Evolutionary conservation across 2,329 filamentous ascomycete species (phyloP), one percentile per base, ranked within the genome.

Genomic region (Fusarium burgessii): DNA sequence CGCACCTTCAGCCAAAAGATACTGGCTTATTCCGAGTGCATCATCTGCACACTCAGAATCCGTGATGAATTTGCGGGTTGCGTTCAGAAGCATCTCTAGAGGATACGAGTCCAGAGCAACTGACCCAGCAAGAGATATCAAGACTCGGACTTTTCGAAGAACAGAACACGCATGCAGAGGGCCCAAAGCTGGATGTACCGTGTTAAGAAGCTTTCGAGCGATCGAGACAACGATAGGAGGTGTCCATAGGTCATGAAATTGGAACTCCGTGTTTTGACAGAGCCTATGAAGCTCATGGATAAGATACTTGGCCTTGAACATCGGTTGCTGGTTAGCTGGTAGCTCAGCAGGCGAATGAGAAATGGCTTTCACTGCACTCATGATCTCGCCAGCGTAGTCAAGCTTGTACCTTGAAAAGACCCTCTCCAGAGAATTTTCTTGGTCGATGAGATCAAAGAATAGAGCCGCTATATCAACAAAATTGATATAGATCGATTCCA

Each of bases 1-100:
- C 18, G 83, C 82, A 11, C 95, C 94, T 55, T 88, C 87, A 9
- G 88, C 84, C 17, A 98, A 84, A 3, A 99, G 86, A 80, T 97
- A 98, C 78, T 94, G 92, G 65, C 93, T 90, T 36, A 99, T 88
- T 0, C 95, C 95, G 46, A 98, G 86, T 3, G 93, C 91, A 82
- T 99, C 96, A 77, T 97, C 93, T 13, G 95, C 93, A 79, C 95
- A 98, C 77, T 97, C 92, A 0, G 91, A 87, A 73, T 98, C 92
- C 2, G 91, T 91, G 9, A 98, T 84, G 72, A 94, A 97, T 1
- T 90, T 90, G 13, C 92, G 87, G 23, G 97, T 85, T 3, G 92
- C 91, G 75, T 94, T 93, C 3, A 99, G 85, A 1, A 97, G 85
- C 93, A 98, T 96, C 79, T 99, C 93, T 17, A 98, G 80, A 14